phyloP scores from a whole-genome alignment of 352 stramenopile genomes.

The Pythium pyrilobum region DNA sequence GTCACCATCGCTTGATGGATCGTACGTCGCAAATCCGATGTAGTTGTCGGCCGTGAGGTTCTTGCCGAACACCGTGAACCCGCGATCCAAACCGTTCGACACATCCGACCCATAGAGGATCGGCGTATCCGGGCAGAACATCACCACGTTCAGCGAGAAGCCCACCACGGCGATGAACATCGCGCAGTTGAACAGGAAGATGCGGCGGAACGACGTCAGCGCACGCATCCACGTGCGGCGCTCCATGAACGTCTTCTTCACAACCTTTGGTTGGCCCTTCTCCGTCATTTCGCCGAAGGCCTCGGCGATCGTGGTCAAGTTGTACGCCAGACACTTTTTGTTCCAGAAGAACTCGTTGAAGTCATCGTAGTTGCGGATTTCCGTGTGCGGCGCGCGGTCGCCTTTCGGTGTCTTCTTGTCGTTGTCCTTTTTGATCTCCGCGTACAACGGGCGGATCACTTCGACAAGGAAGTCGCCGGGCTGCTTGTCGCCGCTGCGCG shows the following conservation, averaged over 20 bases:
- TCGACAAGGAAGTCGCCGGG: constrained; percentile 64
- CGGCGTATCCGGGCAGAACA: constrained; percentile 68
- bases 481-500: constrained; percentile 50
- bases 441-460: constrained; percentile 76
- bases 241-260: constrained; percentile 81
- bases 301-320: constrained; percentile 49
- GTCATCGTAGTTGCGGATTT: constrained; percentile 85
- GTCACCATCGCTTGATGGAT: constrained; percentile 5
- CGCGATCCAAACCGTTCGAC: constrained; percentile 31
- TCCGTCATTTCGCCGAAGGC: constrained; percentile 70
- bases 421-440: constrained; percentile 77
- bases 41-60: constrained; percentile 43
- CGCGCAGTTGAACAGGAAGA: constrained; percentile 75
- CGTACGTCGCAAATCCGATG: constrained; percentile 18
- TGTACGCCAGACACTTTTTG: constrained; percentile 81
- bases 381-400: constrained; percentile 49
- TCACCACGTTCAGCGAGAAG: constrained; percentile 66
- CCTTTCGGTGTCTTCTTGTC: constrained; percentile 84
- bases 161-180: constrained; percentile 59
- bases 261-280: constrained; percentile 70
- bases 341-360: constrained; percentile 89
- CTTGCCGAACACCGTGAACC: constrained; percentile 63
- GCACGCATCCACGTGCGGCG: constrained; percentile 71
- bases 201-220: constrained; percentile 69
- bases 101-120: constrained; percentile 68